These are phyloP conservation scores for Mimosa bimucronata DNA, from an alignment of 306 rosid genomes.

Conservation along the genomic window DNA sequence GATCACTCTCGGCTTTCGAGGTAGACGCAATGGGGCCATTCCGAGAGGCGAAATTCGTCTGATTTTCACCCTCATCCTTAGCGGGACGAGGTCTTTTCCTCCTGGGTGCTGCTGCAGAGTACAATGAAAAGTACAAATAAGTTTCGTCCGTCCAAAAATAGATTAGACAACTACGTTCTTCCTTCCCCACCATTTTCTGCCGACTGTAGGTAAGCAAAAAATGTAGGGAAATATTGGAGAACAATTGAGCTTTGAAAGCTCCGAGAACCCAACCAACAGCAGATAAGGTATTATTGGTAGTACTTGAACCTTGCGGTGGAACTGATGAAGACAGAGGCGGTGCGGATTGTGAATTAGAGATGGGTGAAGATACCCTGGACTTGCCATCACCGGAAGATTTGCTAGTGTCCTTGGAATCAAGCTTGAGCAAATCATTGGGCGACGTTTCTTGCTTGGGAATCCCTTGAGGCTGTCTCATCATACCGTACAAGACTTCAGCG, in stretches of 20 bases:
- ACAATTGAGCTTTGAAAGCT: conserved; percentile 12
- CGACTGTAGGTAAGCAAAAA: conserved; percentile 23
- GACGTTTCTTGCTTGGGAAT: conserved; percentile 73
- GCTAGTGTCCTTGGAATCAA: conserved; percentile 39
- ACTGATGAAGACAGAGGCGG: conserved; percentile 38
- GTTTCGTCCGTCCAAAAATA: neutral
- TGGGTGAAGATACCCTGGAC: conserved; percentile 81
- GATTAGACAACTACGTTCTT: neutral
- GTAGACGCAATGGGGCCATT: conserved; percentile 59
- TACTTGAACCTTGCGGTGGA: conserved; percentile 53
- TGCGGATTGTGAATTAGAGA: conserved; percentile 58
- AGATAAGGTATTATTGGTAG: conserved; percentile 53
- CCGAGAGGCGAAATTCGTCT: conserved; percentile 46
- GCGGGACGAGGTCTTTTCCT: conserved; percentile 82
- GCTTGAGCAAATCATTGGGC: conserved; percentile 66
- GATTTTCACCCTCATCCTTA: conserved; percentile 75
- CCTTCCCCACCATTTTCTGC: neutral
- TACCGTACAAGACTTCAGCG: conserved; percentile 90
- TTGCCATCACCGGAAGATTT: conserved; percentile 51
- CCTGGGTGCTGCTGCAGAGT: conserved; percentile 68
- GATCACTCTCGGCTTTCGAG: conserved; percentile 51
- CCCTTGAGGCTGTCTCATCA: conserved; percentile 96
- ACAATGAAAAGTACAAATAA: neutral
- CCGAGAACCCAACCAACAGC: conserved; percentile 73
- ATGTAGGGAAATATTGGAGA: neutral